phyloP scores from a whole-genome alignment of 495 filamentous ascomycete species.

The Aspergillus conjunctus region DNA sequence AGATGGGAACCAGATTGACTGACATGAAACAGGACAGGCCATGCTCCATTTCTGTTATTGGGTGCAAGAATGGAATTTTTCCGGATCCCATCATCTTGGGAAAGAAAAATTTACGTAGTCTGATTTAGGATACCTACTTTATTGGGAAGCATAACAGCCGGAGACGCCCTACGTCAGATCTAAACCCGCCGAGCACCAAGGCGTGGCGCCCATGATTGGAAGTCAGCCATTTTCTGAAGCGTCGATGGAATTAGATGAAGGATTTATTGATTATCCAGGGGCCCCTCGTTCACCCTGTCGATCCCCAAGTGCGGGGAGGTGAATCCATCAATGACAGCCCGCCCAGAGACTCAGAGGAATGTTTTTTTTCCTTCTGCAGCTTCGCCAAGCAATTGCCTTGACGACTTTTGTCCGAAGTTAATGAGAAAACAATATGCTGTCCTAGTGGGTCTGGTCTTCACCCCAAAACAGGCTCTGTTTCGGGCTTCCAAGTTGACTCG shows the following conservation, averaged over 20 bases:
- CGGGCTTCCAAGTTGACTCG: not conserved
- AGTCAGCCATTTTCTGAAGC: constrained; percentile 21
- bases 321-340: constrained; percentile 24
- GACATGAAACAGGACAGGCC: constrained; percentile 3
- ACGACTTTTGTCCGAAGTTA: not conserved
- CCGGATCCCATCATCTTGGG: not conserved
- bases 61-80: constrained; percentile 5
- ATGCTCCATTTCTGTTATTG: constrained; percentile 13
- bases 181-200: constrained; percentile 12
- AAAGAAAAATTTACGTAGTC: not conserved
- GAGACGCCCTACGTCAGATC: constrained; percentile 11
- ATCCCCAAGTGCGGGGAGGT: constrained; percentile 28
- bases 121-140: not conserved
- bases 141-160: constrained; percentile 6
- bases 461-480: not conserved
- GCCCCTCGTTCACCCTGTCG: constrained; percentile 25
- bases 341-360: constrained; percentile 3
- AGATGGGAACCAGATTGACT: not conserved
- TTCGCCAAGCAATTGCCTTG: not conserved
- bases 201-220: constrained; percentile 30
- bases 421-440: not conserved
- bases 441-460: not conserved
- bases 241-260: constrained; percentile 24
- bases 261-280: constrained; percentile 23
- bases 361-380: not conserved